Conservation (phyloP, 2,329 filamentous ascomycete species). For the Drechslerella dactyloides region DNA sequence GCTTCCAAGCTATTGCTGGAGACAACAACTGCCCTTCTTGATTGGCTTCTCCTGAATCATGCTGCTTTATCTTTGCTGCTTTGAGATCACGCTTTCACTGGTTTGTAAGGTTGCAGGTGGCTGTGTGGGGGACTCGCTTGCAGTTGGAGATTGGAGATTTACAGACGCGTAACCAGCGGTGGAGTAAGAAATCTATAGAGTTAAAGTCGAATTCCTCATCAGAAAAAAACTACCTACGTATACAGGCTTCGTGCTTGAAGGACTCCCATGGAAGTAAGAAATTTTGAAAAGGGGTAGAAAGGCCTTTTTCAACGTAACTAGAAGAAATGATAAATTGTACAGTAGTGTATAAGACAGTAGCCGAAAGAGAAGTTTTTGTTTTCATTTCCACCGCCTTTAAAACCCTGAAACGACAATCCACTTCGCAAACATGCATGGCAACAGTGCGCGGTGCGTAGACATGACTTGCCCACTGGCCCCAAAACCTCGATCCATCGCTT, state of each 20-base stretch:
- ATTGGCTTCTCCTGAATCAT: too few relatives aligned
- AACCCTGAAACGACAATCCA: background rate
- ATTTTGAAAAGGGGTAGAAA: background rate
- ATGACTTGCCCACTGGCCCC: slow-evolving; percentile 8
- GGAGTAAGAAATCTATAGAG: slow-evolving; percentile 1
- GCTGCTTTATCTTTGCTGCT: too few relatives aligned
- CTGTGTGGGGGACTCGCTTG: too few relatives aligned
- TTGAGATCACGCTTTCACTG: too few relatives aligned
- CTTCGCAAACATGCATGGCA: background rate
- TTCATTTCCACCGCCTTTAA: background rate
- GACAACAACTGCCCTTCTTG: too few relatives aligned
- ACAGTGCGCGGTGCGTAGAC: background rate
- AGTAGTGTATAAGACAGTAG: background rate
- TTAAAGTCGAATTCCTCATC: slow-evolving; percentile 14
- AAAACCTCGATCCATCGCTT: background rate
- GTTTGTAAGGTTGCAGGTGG: too few relatives aligned
- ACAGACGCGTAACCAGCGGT: too few relatives aligned
- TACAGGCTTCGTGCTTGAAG: slow-evolving; percentile 14
- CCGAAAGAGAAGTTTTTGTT: background rate
- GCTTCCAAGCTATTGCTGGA: too few relatives aligned
- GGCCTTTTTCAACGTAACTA: background rate
- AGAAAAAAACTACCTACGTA: slow-evolving; percentile 25
- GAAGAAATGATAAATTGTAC: slow-evolving; percentile 1
- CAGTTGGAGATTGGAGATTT: too few relatives aligned
- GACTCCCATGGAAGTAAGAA: slow-evolving; percentile 5